These are phyloP conservation scores for Gypsophila paniculata DNA, from an alignment of 179 eudicot species.

Conservation along the genomic window DNA sequence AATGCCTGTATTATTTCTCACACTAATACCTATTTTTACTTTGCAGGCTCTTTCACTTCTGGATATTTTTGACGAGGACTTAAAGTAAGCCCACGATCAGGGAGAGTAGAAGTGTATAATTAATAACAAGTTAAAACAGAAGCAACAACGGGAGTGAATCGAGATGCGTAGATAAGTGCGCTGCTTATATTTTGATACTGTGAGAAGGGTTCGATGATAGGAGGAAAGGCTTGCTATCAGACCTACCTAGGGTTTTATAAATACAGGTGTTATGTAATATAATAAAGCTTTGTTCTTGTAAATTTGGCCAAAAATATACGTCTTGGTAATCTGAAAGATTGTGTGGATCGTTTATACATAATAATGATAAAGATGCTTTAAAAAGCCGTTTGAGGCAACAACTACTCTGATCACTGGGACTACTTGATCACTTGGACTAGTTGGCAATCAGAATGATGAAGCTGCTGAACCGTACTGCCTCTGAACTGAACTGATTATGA, in stretches of 20 bases:
- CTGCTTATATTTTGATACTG: background rate
- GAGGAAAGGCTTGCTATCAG: background rate
- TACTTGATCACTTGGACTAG: too few species aligned
- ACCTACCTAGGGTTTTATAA: constrained; percentile 5
- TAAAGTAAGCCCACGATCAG: constrained; percentile 18
- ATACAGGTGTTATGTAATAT: background rate
- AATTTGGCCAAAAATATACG: constrained; percentile 15
- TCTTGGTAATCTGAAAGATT: too few species aligned
- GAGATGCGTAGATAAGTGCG: background rate
- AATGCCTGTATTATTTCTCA: too few species aligned
- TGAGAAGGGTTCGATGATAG: constrained; percentile 13
- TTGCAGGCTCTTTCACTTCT: constrained; percentile 68
- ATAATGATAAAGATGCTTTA: too few species aligned
- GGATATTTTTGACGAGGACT: constrained; percentile 53
- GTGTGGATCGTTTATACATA: too few species aligned
- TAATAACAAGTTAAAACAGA: constrained; percentile 4
- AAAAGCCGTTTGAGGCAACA: too few species aligned
- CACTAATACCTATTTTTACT: too few species aligned
- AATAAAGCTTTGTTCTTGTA: background rate
- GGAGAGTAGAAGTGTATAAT: background rate
- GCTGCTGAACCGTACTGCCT: too few species aligned
- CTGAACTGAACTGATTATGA: too few species aligned
- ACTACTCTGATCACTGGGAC: too few species aligned
- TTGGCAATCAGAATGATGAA: too few species aligned
- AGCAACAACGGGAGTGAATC: background rate